Percentiles rank a stretch among this genome's conserved stretches.
These are phyloP conservation scores for Priceomyces melissophilus DNA, from an alignment of 805 yeast genomes.

Conservation along the genomic window DNA sequence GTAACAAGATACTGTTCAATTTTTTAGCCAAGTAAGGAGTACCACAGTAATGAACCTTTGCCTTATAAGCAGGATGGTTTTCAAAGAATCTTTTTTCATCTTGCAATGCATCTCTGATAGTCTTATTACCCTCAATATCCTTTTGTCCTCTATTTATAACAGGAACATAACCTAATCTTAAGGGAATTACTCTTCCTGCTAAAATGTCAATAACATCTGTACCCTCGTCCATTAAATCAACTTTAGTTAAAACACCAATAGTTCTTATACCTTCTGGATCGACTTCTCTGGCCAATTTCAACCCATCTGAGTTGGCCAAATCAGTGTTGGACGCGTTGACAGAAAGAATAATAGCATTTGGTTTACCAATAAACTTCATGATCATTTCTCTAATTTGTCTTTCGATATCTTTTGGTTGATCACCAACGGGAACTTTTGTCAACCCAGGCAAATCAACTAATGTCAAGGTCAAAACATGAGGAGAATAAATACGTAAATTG, in stretches of 20 bases:
- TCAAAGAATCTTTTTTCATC: constrained; percentile 83
- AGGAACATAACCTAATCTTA: constrained; percentile 94
- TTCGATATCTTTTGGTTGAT: constrained; percentile 97
- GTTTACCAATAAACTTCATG: constrained; percentile 88
- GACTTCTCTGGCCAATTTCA: constrained; percentile 94
- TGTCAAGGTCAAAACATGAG: constrained; percentile 90
- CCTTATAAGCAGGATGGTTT: constrained; percentile 83
- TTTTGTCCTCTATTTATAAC: constrained; percentile 97
- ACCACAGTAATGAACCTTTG: constrained; percentile 95
- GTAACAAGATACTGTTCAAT: constrained; percentile 80
- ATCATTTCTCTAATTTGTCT: constrained; percentile 90
- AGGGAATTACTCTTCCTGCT: constrained; percentile 92
- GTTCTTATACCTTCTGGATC: constrained; percentile 97
- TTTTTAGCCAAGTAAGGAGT: constrained; percentile 96
- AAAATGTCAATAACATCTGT: constrained; percentile 95
- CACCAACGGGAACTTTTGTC: constrained; percentile 98
- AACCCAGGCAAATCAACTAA: constrained; percentile 96
- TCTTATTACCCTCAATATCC: constrained; percentile 85
- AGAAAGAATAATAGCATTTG: constrained; percentile 90
- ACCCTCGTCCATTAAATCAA: constrained; percentile 97
- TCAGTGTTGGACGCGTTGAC: constrained; percentile 97
- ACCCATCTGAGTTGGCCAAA: constrained; percentile 94
- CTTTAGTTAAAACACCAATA: constrained; percentile 93
- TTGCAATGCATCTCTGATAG: constrained; percentile 80
- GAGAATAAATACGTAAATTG: constrained; percentile 88